phyloP scores from a whole-genome alignment of 2,329 filamentous ascomycete species.

The Incumbomyces lentus region DNA sequence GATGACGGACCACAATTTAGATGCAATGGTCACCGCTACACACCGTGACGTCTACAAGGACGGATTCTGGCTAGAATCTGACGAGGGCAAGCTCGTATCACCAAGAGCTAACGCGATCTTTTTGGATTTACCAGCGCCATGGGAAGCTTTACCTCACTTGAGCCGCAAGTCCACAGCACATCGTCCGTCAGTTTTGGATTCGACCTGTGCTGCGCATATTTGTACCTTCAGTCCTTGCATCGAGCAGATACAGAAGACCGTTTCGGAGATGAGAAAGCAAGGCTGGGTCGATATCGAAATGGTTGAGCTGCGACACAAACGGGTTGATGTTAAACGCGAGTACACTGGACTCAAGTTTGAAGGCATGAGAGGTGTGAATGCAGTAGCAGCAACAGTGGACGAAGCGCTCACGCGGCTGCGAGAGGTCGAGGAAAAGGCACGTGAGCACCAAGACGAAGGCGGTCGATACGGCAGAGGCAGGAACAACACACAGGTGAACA shows the following conservation, averaged over 20 bases:
- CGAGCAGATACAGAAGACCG: constrained; percentile 83
- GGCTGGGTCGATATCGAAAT: constrained; percentile 91
- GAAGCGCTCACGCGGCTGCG: constrained; percentile 67
- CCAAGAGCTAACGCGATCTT: constrained; percentile 39
- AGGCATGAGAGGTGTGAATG: constrained; percentile 54
- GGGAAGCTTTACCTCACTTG: constrained; percentile 39
- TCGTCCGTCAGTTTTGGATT: constrained; percentile 51
- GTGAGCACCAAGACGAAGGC: constrained; percentile 47
- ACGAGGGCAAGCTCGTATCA: constrained; percentile 24
- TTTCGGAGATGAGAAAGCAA: constrained; percentile 65
- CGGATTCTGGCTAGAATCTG: constrained; percentile 31
- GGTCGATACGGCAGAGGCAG: constrained; percentile 19
- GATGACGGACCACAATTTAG: constrained; percentile 34
- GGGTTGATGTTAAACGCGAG: constrained; percentile 73
- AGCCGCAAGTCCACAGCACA: constrained; percentile 27
- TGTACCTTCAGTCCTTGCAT: constrained; percentile 97
- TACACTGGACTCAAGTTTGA: constrained; percentile 64
- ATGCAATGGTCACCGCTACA: constrained; percentile 34
- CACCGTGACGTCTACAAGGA: constrained; percentile 41
- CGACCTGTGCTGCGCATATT: constrained; percentile 61
- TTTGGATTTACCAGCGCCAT: constrained; percentile 41
- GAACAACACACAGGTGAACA: constrained; percentile 9
- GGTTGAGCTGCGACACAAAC: constrained; percentile 74
- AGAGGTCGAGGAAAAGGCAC: constrained; percentile 60
- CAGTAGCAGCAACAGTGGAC: constrained; percentile 60